These are phyloP conservation scores for Verticillium klebahnii DNA, from an alignment of 2,329 filamentous ascomycete genomes.

Conservation along the genomic window DNA sequence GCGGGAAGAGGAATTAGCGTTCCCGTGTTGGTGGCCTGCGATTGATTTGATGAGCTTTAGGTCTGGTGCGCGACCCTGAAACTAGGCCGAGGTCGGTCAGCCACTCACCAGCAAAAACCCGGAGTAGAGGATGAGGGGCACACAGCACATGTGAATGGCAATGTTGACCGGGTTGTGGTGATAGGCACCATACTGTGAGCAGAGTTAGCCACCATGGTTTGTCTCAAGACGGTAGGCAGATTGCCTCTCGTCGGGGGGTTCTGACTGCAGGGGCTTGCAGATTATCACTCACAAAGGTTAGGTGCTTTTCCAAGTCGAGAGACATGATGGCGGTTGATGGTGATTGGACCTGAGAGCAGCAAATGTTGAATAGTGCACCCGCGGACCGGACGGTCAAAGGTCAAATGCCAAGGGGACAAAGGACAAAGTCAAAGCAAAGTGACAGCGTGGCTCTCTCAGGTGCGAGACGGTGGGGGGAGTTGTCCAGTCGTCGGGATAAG, in stretches of 20 bases:
- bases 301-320: constrained; percentile 75
- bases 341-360: not conserved
- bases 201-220: constrained; percentile 5
- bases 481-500: not conserved
- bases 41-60: constrained; percentile 9
- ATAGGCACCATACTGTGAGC: constrained; percentile 71
- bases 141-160: constrained; percentile 73
- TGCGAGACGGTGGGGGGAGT: not conserved
- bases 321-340: constrained; percentile 41
- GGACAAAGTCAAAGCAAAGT: no score
- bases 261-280: not conserved
- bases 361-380: not conserved
- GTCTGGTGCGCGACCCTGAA: not conserved
- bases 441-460: not conserved
- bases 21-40: constrained; percentile 57
- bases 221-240: not conserved
- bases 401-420: not conserved
- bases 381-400: not conserved
- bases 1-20: constrained; percentile 60
- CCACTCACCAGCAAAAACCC: constrained; percentile 64
- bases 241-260: not conserved
- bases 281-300: constrained; percentile 64
- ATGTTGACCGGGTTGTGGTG: constrained; percentile 76
- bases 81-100: not conserved
- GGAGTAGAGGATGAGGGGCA: constrained; percentile 70